These are phyloP conservation scores for Flaveria ramosissima DNA, from an alignment of 129 eudicot genomes.

Conservation along the genomic window DNA sequence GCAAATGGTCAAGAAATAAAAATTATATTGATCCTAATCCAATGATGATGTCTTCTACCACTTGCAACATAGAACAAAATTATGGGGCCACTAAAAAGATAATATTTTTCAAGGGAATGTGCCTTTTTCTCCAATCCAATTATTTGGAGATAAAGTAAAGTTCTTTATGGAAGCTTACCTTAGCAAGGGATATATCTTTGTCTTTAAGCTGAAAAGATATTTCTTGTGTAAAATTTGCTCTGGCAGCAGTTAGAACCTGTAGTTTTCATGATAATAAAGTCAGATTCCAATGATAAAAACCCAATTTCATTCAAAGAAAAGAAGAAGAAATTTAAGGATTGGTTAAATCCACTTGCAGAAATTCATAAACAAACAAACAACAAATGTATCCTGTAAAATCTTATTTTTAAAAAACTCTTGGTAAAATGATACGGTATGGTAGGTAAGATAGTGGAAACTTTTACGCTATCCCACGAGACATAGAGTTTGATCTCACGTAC, in stretches of 20 bases:
- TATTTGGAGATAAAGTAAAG: conserved; percentile 23
- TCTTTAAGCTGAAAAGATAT: conserved; percentile 87
- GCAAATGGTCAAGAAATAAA: conserved; percentile 24
- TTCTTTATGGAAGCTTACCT: conserved; percentile 54
- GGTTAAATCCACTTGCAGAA: conserved; percentile 6
- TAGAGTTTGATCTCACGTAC: no score
- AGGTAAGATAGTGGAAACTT: no score
- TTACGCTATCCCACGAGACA: no score
- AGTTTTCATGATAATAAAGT: conserved; percentile 22
- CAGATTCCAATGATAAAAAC: background rate
- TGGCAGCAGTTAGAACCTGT: conserved; percentile 75
- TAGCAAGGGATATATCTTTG: conserved; percentile 91
- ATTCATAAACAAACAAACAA: background rate
- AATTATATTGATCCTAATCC: conserved; percentile 15
- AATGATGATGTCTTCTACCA: conserved; percentile 14
- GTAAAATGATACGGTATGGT: no score
- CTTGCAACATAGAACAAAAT: conserved; percentile 21
- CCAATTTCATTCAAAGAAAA: background rate
- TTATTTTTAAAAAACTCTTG: no score
- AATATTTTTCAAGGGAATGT: conserved; percentile 25
- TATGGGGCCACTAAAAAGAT: conserved; percentile 39
- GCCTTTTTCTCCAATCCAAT: conserved; percentile 37
- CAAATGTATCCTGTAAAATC: no score
- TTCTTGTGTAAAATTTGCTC: conserved; percentile 75
- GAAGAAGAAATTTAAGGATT: background rate